Base-by-base conservation (phyloP, 768 basidiomycete species). In the Xerocomus potaroensis region DNA sequence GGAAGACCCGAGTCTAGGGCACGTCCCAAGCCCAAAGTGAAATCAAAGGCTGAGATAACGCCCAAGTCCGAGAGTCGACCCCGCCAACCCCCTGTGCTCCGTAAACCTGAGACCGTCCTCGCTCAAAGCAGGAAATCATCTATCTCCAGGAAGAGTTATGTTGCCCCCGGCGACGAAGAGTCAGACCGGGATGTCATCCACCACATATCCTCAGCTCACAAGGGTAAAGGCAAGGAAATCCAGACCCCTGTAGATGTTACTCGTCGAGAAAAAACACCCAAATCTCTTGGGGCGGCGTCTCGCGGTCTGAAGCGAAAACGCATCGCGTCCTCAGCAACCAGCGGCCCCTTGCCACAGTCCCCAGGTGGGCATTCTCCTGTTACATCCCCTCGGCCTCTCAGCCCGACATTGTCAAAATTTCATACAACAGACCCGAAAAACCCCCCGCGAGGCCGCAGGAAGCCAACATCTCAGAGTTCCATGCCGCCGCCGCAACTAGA, bases 261-360 rank as follows among this genome's bases (percentile, higher is more conserved):
- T 15, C 18, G 2, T 36, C 46, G 23, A 32, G 53, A 47, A 31
- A 49, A 41, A 49, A 54, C 43, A 29, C 53, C 43, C 30, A 54
- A 53, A 44, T 31, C 57, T 23, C 41, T 43, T 4, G 51, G 45
- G 43, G 29, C 36, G 29, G 43, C 15, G 16, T 27, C 55, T n/a
- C 47, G 41, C 23, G 47, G 56, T 46, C 44, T 50, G 36, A 55
- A 57, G 48, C 59, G 66, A 60, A 55, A 61, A 49, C 56, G 61
- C 11, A 48, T 53, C 18, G 14, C 39, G 27, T 59, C 62, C 4
- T 56, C 61, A 8, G 26, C 45, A 22, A 49, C 9, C 10, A 23
- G 23, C n/a, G 27, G 33, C 33, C 40, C 41, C 32, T 47, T 42
- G 26, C 16, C 33, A 47, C 47, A 41, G 29, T 51, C 53, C 23